Base-by-base conservation (phyloP, 1,284 basidiomycete genomes). In the Crocinoboletus sp. region DNA sequence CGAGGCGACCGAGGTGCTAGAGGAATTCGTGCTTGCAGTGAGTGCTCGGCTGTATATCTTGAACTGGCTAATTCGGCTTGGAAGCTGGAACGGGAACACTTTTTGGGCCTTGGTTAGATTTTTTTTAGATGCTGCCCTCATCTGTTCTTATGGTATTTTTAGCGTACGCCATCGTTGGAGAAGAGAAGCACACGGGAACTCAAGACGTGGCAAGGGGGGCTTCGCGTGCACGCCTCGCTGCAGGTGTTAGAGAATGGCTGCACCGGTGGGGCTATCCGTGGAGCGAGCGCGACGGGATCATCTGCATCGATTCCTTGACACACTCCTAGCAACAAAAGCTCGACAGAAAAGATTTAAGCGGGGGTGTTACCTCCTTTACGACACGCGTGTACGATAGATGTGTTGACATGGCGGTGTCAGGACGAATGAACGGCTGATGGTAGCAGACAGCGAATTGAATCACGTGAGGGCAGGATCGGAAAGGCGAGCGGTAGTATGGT, bases 221-320 rank as follows among this genome's bases (percentile, higher is more conserved):
- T 2, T 89, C 88, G 24, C 84, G 90, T 49, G 76, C 80, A 13
- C 82, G 93, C 10, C 74, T 98, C 10, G 88, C 84, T 4, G 78
- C 84, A 2, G 89, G 88, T 13, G 83, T 97, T 32, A 84, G 89
- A 54, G 89, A 92, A 61, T 95, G 88, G 80, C 69, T 97, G 37
- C 85, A 89, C 56, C 81, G 87, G 43, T 97, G 92, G 89, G 89
- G 88, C 38, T 95, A 94, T 67, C 89, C 94, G n/a, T 95, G 92
- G 89, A 89, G 79, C 65, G 94, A 97, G 65, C 78, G 82, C 11
- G 90, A 90, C 54, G 94, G 94, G 2, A 80, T 94, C 43, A 77
- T 97, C 38, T 94, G 88, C 60, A 82, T 95, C 39, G 94, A 97
- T 64, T 71, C 84, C 23, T 68, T 89, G 53, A 90, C 86, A 23